Base-by-base conservation (phyloP, 2,329 filamentous ascomycete species). In the Aspergillus novoparasiticus region DNA sequence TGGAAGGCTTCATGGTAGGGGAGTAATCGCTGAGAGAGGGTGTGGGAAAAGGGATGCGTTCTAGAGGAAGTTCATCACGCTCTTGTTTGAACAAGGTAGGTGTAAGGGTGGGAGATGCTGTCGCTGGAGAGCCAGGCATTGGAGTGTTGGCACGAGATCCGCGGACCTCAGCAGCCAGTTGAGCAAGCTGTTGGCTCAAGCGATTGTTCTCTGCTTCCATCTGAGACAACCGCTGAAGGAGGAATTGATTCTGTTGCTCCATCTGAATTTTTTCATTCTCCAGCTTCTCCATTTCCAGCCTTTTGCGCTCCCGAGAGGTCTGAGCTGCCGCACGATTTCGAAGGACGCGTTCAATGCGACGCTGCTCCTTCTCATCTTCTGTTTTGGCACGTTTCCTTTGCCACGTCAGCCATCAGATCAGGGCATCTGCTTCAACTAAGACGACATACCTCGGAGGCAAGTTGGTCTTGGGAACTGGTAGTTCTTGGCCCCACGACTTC, bases 401-500 rank as follows among this genome's bases (percentile, higher is more conserved):
- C 60, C 9, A 64, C 2, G 57, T 73, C 65, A 68, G 66, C 23
- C 16, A 55, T 55, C 3, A 36, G 4, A 9, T 14, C 11, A 36
- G 12, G 6, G 10, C 2, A 14, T 23, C 21, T 39, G 6, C 3
- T 14, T 12, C 9, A n/a, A 19, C 8, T 19, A 19, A 12, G 23
- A 11, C 5, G 34, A 36, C 82, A 74, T 87, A 92, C 90, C 94
- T 90, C 45, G 94, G 94, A 65, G 94, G 94, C 9, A 98, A 88
- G 75, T 94, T 96, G 36, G 95, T 98, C 86, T 97, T 98, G 50
- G 95, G 95, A 75, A 96, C 92, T 21, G 95, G 95, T 46, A 98
- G 88, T 77, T 96, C 92, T 80, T 99, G 95, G 57, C 95, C 95
- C 95, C 95, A 99, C 56, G 95, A 98, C 83, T 98, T 99, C 73